Evolutionary conservation across 495 filamentous ascomycete species (phyloP).

Genomic region (Tetracladium marchalianum): DNA sequence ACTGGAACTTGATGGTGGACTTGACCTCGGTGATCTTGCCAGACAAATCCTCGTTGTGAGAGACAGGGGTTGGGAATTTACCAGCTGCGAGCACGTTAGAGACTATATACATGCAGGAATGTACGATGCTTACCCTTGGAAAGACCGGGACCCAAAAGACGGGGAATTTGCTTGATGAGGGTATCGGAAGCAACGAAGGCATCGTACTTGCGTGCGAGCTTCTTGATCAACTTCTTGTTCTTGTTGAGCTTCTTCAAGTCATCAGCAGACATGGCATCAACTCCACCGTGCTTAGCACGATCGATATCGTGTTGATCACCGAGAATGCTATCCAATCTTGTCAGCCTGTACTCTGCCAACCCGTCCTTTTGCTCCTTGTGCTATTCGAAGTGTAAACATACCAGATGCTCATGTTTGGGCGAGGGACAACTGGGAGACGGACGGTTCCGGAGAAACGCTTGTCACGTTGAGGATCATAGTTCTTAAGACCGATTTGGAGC

Average conservation of each 20-base stretch:
- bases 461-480: conserved; percentile 99
- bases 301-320: conserved; percentile 99
- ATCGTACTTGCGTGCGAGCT: conserved; percentile 99
- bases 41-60: conserved; percentile 84
- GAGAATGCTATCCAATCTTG: conserved; percentile 52
- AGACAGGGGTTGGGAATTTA: conserved; percentile 98
- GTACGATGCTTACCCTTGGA: conserved; percentile 67
- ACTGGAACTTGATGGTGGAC: conserved; percentile 99
- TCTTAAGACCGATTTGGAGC: conserved; percentile 99
- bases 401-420: conserved; percentile 92
- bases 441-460: conserved; percentile 99
- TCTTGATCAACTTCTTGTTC: conserved; percentile 99
- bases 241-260: conserved; percentile 99
- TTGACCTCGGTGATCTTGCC: conserved; percentile 97
- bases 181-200: conserved; percentile 93
- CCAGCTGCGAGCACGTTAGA: conserved; percentile 50
- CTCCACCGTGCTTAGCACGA: conserved; percentile 93
- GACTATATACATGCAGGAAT: conserved; percentile 9
- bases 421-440: conserved; percentile 80
- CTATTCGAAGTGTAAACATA: conserved; percentile 27
- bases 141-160: conserved; percentile 96
- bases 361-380: neutral
- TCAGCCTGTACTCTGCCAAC: conserved; percentile 12
- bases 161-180: conserved; percentile 98
- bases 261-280: conserved; percentile 95